Base-by-base conservation (phyloP, 257 asterid species). In the Parsonsia alboflavescens region DNA sequence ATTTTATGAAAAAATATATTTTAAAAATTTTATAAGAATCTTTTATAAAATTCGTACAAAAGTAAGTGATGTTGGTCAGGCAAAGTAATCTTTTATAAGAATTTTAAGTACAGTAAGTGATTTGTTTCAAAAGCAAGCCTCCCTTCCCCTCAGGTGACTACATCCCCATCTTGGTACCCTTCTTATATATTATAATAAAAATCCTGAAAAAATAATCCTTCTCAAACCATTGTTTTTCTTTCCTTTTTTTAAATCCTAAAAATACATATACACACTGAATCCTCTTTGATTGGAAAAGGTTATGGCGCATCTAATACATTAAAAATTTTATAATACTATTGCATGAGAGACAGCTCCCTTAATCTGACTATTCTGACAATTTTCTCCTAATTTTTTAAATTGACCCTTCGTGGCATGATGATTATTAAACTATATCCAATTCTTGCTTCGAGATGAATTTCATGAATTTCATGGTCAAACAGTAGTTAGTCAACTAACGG, bases 81-180 rank as follows among this genome's bases (percentile, higher is more conserved):
- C n/a, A n/a, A n/a, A n/a, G n/a, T n/a, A n/a, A n/a, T n/a, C n/a
- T n/a, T 85, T 68, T 72, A 22, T 78, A 69, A 65, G 74, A 78
- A 56, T 53, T 67, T 48, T 56, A 56, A 78, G 81, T 66, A 83
- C 87, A 88, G 80, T 85, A 78, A 73, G 83, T 85, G 96, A 88
- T 92, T 82, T 88, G 89, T 82, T 88, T 82, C 84, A 84, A 84
- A 50, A 85, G 90, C 80, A 71, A 85, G 86, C 52, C 41, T 8
- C 49, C 17, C 28, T 79, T 73, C 96, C 83, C 86, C 78, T 89
- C 85, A 87, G 92, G 90, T 85, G 96, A 90, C 83, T 86, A 88
- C 87, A 69, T 69, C 58, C 73, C 56, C 24, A 69, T 69, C 58
- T 69, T 42, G 61, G 54, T 79, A 26, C 26, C 48, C 10, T 75